A percentile compares a stretch with the other conserved stretches of the same genome.
These are phyloP conservation scores for Candida suzukii DNA, from an alignment of 805 yeast genomes.

Conservation along the genomic window DNA sequence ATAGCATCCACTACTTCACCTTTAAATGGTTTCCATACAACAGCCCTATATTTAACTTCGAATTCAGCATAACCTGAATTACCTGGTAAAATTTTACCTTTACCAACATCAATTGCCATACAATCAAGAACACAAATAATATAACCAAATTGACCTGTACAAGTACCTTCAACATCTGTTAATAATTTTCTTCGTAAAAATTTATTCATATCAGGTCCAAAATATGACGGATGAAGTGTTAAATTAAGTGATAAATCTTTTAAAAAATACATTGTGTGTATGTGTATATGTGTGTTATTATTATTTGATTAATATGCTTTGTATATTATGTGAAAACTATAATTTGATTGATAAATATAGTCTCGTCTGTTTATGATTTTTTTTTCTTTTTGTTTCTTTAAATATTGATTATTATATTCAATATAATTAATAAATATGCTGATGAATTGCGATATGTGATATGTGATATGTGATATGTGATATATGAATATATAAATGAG, in stretches of 20 bases:
- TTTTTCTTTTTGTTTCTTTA: no score
- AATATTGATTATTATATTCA: no score
- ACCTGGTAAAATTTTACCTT: constrained; percentile 79
- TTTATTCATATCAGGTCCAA: constrained; percentile 97
- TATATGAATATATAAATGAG: no score
- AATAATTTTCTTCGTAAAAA: constrained; percentile 82
- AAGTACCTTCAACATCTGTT: constrained; percentile 96
- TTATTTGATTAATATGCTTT: background rate
- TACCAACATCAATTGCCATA: constrained; percentile 90
- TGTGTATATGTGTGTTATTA: background rate
- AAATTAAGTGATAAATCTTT: constrained; percentile 89
- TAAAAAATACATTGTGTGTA: constrained; percentile 25
- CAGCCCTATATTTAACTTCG: constrained; percentile 92
- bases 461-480: no score
- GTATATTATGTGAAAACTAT: background rate
- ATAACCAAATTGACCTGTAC: constrained; percentile 98
- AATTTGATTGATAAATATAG: no score
- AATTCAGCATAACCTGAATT: constrained; percentile 93
- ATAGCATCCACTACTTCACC: constrained; percentile 98
- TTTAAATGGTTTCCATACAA: constrained; percentile 97
- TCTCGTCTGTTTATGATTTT: no score
- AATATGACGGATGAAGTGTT: constrained; percentile 94
- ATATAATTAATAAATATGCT: no score
- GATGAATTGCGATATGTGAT: no score
- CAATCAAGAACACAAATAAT: constrained; percentile 94